Evolutionary conservation across 1,284 basidiomycete species (phyloP).

Genomic region (Rhodotorula sp.): DNA sequence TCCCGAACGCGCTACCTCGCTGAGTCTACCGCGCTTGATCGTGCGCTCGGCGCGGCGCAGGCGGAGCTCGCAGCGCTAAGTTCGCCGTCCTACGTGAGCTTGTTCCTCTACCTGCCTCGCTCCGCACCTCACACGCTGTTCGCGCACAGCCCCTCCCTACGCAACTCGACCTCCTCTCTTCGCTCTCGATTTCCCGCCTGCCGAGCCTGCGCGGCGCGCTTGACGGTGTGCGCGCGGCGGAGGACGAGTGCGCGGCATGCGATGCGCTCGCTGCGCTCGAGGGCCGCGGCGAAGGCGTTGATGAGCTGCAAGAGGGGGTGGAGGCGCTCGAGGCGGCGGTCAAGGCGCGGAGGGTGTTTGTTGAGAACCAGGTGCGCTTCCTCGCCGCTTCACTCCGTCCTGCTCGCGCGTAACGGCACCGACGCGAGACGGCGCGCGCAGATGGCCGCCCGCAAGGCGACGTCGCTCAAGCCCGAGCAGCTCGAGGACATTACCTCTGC

Average conservation of each 20-base stretch:
- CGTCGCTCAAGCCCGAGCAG: slow-evolving; percentile 90
- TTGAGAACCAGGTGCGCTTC: slow-evolving; percentile 81
- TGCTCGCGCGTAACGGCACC: slow-evolving; percentile 1
- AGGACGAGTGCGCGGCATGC: slow-evolving; percentile 78
- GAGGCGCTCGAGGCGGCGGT: slow-evolving; percentile 78
- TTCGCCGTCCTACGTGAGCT: slow-evolving; percentile 5
- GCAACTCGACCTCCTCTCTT: slow-evolving; percentile 4
- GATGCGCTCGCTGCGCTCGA: slow-evolving; percentile 54
- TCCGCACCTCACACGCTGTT: background rate
- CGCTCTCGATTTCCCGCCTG: background rate
- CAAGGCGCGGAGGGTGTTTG: slow-evolving; percentile 86
- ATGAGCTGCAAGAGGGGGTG: slow-evolving; percentile 88
- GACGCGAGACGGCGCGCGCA: slow-evolving; percentile 49
- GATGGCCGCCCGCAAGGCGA: slow-evolving; percentile 89
- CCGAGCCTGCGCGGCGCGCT: slow-evolving; percentile 6
- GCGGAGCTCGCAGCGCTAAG: background rate
- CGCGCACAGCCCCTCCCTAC: background rate
- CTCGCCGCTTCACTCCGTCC: background rate
- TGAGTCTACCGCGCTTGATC: slow-evolving; percentile 2
- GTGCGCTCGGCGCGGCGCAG: background rate
- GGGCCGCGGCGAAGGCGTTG: slow-evolving; percentile 62
- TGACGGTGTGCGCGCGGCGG: slow-evolving; percentile 49
- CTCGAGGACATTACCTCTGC: slow-evolving; percentile 96
- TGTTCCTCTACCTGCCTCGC: background rate
- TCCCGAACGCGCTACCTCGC: background rate